A percentile compares a stretch with the other conserved stretches of the same genome.
phyloP scores from a whole-genome alignment of 1,284 basidiomycete species.

The Omphalotus olearius region DNA sequence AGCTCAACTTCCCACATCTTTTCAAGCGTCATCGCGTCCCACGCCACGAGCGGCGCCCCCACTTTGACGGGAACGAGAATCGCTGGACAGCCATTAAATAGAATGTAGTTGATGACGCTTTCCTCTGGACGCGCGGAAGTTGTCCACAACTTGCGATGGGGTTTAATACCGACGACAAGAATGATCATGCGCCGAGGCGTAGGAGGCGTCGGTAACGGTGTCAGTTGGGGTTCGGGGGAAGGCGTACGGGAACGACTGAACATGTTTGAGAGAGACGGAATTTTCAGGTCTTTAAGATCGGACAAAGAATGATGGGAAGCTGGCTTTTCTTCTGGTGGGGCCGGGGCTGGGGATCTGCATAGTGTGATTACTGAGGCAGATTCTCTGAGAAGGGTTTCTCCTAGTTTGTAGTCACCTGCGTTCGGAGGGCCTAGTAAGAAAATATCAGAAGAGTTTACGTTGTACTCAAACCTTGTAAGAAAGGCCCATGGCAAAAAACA shows the following conservation, averaged over 20 bases:
- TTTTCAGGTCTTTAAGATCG: constrained; percentile 18
- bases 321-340: constrained; percentile 15
- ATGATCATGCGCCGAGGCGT: constrained; percentile 51
- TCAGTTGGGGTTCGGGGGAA: constrained; percentile 43
- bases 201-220: constrained; percentile 37
- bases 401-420: constrained; percentile 54
- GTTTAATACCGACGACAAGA: constrained; percentile 52
- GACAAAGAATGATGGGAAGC: constrained; percentile 14
- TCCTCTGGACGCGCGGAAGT: constrained; percentile 54
- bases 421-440: background rate
- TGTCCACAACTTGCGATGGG: constrained; percentile 56
- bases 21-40: constrained; percentile 57
- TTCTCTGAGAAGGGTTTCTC: constrained; percentile 50
- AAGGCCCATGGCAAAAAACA: constrained; percentile 64
- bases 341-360: constrained; percentile 28
- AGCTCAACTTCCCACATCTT: constrained; percentile 49
- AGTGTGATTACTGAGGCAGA: constrained; percentile 49
- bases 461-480: constrained; percentile 40
- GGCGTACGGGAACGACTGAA: constrained; percentile 46
- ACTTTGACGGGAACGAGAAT: constrained; percentile 54
- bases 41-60: constrained; percentile 57
- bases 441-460: background rate
- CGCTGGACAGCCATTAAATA: constrained; percentile 58
- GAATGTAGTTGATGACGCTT: constrained; percentile 57
- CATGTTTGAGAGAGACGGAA: constrained; percentile 33